These are phyloP conservation scores for Medicago truncatula DNA, from an alignment of 306 rosid genomes.

Conservation along the genomic window MtrunA17r5.0-ANR NC_053049.1:27339001-27339500, in stretches of 20 bases:
- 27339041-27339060: constrained; percentile 50
- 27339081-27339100: constrained; percentile 45
- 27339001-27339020: constrained; percentile 40
- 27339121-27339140: constrained; percentile 42
- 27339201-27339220: constrained; percentile 41
- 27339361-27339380: background rate
- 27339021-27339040: constrained; percentile 56
- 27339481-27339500: constrained; percentile 53
- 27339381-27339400: background rate
- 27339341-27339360: background rate
- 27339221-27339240: constrained; percentile 51
- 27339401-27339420: background rate
- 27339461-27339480: constrained; percentile 44
- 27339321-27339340: background rate
- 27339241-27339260: constrained; percentile 18
- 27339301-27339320: background rate
- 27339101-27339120: constrained; percentile 45
- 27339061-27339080: constrained; percentile 49
- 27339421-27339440: constrained; percentile 18
- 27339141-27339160: constrained; percentile 47
- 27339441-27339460: constrained; percentile 23
- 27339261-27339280: constrained; percentile 19
- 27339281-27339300: constrained; percentile 15
- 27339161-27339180: constrained; percentile 48
- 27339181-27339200: constrained; percentile 47